A percentile compares a stretch with the other conserved stretches of the same genome.
Conservation (phyloP, 768 basidiomycete species). For the Russula vinacea region DNA sequence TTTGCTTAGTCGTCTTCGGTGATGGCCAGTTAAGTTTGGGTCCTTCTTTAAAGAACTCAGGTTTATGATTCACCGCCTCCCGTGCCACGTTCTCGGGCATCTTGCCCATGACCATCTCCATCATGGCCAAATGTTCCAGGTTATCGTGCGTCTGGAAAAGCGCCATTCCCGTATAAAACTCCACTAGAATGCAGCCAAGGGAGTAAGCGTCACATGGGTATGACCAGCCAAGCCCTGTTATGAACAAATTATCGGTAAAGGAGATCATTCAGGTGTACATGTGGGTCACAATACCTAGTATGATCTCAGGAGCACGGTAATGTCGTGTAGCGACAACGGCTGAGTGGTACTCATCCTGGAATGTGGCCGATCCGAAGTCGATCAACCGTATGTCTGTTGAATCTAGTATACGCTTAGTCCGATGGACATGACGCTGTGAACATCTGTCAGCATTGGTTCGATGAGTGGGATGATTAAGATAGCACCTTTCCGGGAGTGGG, state of each 20-base stretch:
- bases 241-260: conserved; percentile 11
- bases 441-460: background rate
- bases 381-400: conserved; percentile 93
- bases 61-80: conserved; percentile 71
- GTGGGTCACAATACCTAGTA: conserved; percentile 62
- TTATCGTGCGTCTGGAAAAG: conserved; percentile 99
- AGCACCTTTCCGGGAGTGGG: conserved; percentile 64
- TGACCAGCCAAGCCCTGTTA: conserved; percentile 90
- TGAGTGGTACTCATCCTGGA: conserved; percentile 97
- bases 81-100: conserved; percentile 87
- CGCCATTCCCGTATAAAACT: conserved; percentile 96
- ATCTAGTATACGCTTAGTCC: conserved; percentile 72
- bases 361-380: conserved; percentile 98
- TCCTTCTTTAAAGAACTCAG: conserved; percentile 91
- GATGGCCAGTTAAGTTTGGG: conserved; percentile 90
- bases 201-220: conserved; percentile 99
- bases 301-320: conserved; percentile 98
- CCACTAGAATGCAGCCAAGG: conserved; percentile 96
- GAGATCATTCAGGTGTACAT: background rate
- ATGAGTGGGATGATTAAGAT: background rate
- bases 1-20: conserved; percentile 80
- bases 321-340: conserved; percentile 97
- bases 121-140: conserved; percentile 98
- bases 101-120: conserved; percentile 99
- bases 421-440: conserved; percentile 46